Conservation (phyloP, 805 yeast species). For the Sugiyamaella boreocaroliniensis region DNA sequence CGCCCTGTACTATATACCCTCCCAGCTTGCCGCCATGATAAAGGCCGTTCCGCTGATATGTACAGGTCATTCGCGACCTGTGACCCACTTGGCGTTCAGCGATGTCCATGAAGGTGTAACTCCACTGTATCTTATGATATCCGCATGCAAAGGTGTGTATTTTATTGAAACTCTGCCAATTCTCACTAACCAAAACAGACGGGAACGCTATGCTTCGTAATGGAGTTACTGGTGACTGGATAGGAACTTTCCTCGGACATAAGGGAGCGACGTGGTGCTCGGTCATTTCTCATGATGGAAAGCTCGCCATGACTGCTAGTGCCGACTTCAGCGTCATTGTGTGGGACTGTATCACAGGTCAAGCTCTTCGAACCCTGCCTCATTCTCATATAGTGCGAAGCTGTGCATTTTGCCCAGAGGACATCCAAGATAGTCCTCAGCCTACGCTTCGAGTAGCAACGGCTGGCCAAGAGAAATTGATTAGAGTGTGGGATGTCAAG, state of each 20-base stretch:
- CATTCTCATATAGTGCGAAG: constrained; percentile 23
- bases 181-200: constrained; percentile 13
- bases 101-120: constrained; percentile 9
- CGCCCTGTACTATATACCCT: neutral
- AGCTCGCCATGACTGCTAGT: constrained; percentile 26
- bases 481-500: constrained; percentile 22
- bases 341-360: constrained; percentile 22
- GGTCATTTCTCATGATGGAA: constrained; percentile 21
- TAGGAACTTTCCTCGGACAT: constrained; percentile 32
- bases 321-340: constrained; percentile 30
- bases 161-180: neutral
- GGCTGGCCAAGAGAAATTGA: constrained; percentile 25
- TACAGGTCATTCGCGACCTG: constrained; percentile 33
- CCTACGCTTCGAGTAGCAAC: constrained; percentile 15
- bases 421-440: neutral
- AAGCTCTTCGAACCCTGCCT: constrained; percentile 11
- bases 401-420: constrained; percentile 16
- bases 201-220: constrained; percentile 31
- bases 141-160: constrained; percentile 30
- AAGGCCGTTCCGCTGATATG: constrained; percentile 30
- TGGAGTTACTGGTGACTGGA: constrained; percentile 33
- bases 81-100: constrained; percentile 28
- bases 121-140: constrained; percentile 22
- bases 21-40: constrained; percentile 7
- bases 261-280: constrained; percentile 33